Evolutionary conservation across 805 yeast genomes (phyloP).

Genomic region (Dipodascus geniculatus): DNA sequence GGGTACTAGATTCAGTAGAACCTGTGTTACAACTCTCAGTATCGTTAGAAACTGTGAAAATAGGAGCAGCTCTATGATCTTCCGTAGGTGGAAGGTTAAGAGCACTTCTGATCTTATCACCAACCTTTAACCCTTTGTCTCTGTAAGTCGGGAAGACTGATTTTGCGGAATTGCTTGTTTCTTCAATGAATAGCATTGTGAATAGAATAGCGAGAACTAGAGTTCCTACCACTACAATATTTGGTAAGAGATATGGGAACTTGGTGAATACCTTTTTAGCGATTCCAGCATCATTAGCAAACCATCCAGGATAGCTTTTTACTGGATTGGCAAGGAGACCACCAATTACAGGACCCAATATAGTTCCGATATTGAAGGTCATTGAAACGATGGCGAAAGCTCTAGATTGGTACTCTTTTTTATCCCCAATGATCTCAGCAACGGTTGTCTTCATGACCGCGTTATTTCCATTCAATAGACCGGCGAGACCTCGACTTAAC

Average conservation of each 20-base stretch:
- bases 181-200: constrained; percentile 16
- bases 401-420: constrained; percentile 45
- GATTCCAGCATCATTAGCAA: constrained; percentile 8
- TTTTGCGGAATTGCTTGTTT: constrained; percentile 11
- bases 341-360: constrained; percentile 50
- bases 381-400: constrained; percentile 52
- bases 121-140: constrained; percentile 15
- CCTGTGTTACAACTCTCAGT: background rate
- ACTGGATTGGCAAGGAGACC: constrained; percentile 38
- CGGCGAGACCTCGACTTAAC: constrained; percentile 41
- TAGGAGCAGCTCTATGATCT: background rate
- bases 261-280: constrained; percentile 15
- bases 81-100: background rate
- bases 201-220: constrained; percentile 18
- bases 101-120: constrained; percentile 10
- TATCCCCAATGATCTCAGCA: constrained; percentile 44
- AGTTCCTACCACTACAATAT: constrained; percentile 33
- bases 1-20: background rate
- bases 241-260: constrained; percentile 42
- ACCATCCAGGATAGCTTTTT: constrained; percentile 20
- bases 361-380: constrained; percentile 46
- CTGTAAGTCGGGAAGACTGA: constrained; percentile 9
- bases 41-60: background rate
- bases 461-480: constrained; percentile 48
- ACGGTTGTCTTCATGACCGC: constrained; percentile 51